Evolutionary conservation across 768 basidiomycete species (phyloP).

Genomic region (Mycena latifolia): DNA sequence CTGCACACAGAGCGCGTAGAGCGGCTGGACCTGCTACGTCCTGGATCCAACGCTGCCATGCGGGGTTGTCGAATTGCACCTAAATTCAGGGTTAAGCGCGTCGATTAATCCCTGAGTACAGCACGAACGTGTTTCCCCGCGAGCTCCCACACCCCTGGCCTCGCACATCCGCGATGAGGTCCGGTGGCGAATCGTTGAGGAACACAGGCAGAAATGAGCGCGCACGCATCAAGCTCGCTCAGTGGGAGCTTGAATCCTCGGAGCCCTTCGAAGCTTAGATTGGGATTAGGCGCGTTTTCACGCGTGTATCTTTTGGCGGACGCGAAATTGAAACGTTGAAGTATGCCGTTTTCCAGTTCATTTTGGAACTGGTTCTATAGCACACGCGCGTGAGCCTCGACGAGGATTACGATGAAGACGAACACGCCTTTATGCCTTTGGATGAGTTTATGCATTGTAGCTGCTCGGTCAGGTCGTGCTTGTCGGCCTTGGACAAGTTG

Average conservation of each 20-base stretch:
- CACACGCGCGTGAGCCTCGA: not conserved
- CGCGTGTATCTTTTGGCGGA: not conserved
- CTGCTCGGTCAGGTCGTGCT: not conserved
- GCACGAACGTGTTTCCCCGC: slow-evolving; percentile 2
- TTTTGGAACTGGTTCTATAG: not conserved
- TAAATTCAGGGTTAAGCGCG: not conserved
- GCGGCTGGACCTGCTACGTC: slow-evolving; percentile 22
- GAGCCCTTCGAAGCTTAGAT: not conserved
- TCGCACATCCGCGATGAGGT: not conserved
- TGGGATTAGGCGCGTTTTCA: slow-evolving; percentile 1
- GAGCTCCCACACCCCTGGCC: not conserved
- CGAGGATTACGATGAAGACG: not conserved
- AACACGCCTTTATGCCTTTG: not conserved
- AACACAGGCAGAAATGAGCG: slow-evolving; percentile 8
- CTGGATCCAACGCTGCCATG: slow-evolving; percentile 20
- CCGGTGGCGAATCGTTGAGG: not conserved
- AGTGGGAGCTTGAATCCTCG: slow-evolving; percentile 2
- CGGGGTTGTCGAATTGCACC: slow-evolving; percentile 10
- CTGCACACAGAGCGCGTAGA: slow-evolving; percentile 2
- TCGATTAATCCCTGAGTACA: not conserved
- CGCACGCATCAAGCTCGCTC: not conserved
- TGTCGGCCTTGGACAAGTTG: not conserved
- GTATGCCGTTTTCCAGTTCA: not conserved
- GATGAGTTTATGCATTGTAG: not conserved
- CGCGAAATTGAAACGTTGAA: not conserved